Evolutionary conservation across 2,329 filamentous ascomycete species (phyloP).

Genomic region (Boeremia exigua): DNA sequence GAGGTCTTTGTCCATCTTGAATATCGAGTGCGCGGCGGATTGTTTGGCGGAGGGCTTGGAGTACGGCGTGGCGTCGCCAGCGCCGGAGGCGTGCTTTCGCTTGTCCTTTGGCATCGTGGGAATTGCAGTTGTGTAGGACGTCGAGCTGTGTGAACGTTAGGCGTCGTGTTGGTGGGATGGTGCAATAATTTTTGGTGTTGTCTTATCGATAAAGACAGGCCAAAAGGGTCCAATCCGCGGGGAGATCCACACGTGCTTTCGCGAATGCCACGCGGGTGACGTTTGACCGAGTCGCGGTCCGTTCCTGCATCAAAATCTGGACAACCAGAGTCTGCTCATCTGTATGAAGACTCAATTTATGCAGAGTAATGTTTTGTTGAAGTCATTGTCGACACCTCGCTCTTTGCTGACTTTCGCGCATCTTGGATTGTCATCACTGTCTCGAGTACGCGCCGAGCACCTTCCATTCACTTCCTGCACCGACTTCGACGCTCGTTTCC

Average conservation of each 20-base stretch:
- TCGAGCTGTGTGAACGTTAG: background rate
- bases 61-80: slow-evolving; percentile 52
- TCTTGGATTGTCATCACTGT: background rate
- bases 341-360: background rate
- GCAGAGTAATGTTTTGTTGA: background rate
- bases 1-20: slow-evolving; percentile 95
- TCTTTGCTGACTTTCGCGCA: background rate
- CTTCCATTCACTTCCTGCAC: background rate
- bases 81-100: slow-evolving; percentile 43
- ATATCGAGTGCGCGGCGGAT: slow-evolving; percentile 76
- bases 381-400: background rate
- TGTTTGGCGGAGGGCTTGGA: slow-evolving; percentile 55
- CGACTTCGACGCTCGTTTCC: background rate
- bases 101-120: slow-evolving; percentile 55
- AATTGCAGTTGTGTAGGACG: slow-evolving; percentile 1
- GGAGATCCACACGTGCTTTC: slow-evolving; percentile 24
- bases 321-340: background rate
- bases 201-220: slow-evolving; percentile 30
- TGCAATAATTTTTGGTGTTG: slow-evolving; percentile 17
- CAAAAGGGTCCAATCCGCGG: slow-evolving; percentile 12
- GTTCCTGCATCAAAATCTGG: background rate
- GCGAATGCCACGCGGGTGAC: slow-evolving; percentile 18
- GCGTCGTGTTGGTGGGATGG: slow-evolving; percentile 18
- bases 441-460: slow-evolving; percentile 2
- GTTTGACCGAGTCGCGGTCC: slow-evolving; percentile 3